Evolutionary conservation across 768 basidiomycete species (phyloP).

Genomic region (Sporobolomyces pararoseus): DNA sequence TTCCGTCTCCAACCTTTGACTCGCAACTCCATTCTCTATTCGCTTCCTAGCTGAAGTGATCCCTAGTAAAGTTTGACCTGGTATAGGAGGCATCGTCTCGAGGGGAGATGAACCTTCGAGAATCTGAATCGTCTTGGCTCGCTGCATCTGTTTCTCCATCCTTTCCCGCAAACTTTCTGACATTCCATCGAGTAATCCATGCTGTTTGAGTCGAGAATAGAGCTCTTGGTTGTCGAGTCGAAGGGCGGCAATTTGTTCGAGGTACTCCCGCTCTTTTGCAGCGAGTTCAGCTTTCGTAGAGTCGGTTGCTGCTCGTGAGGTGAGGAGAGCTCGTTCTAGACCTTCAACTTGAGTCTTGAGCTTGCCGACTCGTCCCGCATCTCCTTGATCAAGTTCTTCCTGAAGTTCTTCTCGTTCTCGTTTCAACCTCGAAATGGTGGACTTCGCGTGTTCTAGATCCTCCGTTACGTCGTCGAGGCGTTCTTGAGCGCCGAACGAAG

Average conservation of each 20-base stretch:
- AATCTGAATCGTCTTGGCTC: constrained; percentile 76
- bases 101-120: constrained; percentile 61
- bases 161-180: constrained; percentile 70
- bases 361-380: constrained; percentile 76
- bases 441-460: constrained; percentile 68
- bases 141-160: constrained; percentile 75
- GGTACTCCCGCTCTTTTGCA: constrained; percentile 67
- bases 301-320: constrained; percentile 70
- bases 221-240: constrained; percentile 89
- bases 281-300: constrained; percentile 60
- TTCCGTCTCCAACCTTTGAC: constrained; percentile 44
- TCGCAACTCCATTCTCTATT: constrained; percentile 35
- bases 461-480: constrained; percentile 70
- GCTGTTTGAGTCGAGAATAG: constrained; percentile 87
- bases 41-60: constrained; percentile 42
- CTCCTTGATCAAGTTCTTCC: constrained; percentile 72
- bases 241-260: constrained; percentile 79
- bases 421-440: constrained; percentile 62
- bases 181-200: constrained; percentile 66
- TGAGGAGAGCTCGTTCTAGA: constrained; percentile 70
- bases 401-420: constrained; percentile 78
- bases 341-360: constrained; percentile 67
- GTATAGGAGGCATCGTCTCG: constrained; percentile 35
- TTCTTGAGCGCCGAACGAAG: constrained; percentile 85
- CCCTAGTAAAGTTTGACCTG: constrained; percentile 38